Evolutionary conservation across 148 eudicot species (phyloP).

Genomic region (Spergularia marina): DNA sequence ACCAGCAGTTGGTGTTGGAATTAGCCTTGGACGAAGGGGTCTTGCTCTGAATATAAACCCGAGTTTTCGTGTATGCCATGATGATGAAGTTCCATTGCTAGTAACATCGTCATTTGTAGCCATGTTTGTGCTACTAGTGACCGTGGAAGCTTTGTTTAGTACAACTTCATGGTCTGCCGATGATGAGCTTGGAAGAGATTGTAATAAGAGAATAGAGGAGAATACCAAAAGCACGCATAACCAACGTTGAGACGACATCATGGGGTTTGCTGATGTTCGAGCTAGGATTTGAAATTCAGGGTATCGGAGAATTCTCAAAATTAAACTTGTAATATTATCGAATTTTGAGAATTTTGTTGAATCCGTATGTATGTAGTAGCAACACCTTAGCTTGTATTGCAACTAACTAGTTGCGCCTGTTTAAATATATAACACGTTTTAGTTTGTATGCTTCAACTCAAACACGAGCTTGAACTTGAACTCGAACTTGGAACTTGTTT

Average conservation of each 20-base stretch:
- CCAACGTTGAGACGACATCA: not conserved
- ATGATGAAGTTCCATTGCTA: not conserved
- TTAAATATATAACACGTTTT: too few species aligned
- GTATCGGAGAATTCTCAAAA: not conserved
- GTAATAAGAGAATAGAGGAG: not conserved
- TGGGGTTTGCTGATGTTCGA: not conserved
- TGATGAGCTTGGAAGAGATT: constrained; percentile 2
- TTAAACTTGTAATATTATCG: too few species aligned
- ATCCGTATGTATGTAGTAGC: too few species aligned
- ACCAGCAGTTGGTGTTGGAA: not conserved
- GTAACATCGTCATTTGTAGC: not conserved
- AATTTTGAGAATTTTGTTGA: too few species aligned
- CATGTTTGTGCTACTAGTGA: not conserved
- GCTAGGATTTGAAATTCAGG: not conserved
- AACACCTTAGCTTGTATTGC: too few species aligned
- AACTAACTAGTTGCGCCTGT: too few species aligned
- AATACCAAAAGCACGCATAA: not conserved
- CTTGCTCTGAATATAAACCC: not conserved
- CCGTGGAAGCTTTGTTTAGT: not conserved
- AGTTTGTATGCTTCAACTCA: too few species aligned
- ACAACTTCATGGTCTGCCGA: not conserved
- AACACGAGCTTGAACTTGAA: too few species aligned
- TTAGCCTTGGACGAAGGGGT: not conserved
- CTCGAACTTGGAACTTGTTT: too few species aligned
- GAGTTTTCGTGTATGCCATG: constrained; percentile 2